Conservation (phyloP, 306 rosid genomes). For the Glycine latifolia region DNA sequence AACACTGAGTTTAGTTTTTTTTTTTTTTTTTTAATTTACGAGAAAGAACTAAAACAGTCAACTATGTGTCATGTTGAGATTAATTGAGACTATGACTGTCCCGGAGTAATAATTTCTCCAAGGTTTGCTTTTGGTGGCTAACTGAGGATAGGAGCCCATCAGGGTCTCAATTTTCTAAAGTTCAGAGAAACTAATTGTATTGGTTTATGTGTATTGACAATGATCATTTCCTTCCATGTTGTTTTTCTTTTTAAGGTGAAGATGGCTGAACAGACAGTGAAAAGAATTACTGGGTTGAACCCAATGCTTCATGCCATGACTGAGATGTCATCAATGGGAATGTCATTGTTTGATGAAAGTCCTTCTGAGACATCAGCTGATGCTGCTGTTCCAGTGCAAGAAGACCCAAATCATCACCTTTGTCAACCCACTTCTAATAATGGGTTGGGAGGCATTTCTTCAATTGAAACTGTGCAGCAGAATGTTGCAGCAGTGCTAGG, state of each 20-base stretch:
- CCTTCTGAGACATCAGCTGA: slow-evolving; percentile 82
- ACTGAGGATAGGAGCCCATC: slow-evolving; percentile 1
- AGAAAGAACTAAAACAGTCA: not conserved
- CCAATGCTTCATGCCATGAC: slow-evolving; percentile 64
- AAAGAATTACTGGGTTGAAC: slow-evolving; percentile 71
- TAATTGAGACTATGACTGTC: not conserved
- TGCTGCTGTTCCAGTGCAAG: slow-evolving; percentile 71
- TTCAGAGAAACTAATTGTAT: not conserved
- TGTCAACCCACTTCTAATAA: slow-evolving; percentile 57
- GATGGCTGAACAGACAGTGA: slow-evolving; percentile 89
- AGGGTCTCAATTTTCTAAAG: too few relatives aligned
- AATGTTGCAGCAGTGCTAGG: slow-evolving; percentile 48
- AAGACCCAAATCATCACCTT: slow-evolving; percentile 61
- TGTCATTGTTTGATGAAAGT: slow-evolving; percentile 69
- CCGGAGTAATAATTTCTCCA: not conserved
- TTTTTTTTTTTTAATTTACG: too few relatives aligned
- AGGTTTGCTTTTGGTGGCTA: slow-evolving; percentile 10
- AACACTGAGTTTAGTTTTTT: too few relatives aligned
- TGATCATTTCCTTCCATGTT: slow-evolving; percentile 30
- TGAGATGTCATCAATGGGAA: slow-evolving; percentile 65
- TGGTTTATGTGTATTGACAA: slow-evolving; percentile 8
- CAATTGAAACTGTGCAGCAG: slow-evolving; percentile 62
- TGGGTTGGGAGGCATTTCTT: slow-evolving; percentile 54
- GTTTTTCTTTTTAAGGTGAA: slow-evolving; percentile 62
- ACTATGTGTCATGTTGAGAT: not conserved